Base-by-base conservation (phyloP, 2,329 filamentous ascomycete genomes). In the Colletotrichum tropicale region DNA sequence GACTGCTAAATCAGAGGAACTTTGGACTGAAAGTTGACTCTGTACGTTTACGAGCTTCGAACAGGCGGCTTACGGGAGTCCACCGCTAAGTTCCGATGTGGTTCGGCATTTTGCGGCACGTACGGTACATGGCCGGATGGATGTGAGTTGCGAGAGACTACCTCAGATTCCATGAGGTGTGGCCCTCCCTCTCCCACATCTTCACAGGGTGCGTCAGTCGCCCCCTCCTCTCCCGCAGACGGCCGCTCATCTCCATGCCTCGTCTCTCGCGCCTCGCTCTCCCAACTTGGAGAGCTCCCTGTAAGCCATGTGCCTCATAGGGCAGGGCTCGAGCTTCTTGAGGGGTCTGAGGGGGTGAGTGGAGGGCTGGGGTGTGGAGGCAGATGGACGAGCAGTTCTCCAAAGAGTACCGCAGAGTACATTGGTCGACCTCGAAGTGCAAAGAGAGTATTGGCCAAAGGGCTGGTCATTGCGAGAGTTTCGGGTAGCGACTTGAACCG, bases 401-500 rank as follows among this genome's bases (percentile, higher is more conserved):
- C 58, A 36, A 52, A 13, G 30, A 62, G 30, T 62, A 62, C 58
- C n/a, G n/a, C 30, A 36, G 58, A 52, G 43, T 52, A 52, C 43
- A 12, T 62, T 10, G 30, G 58, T 21, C n/a, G n/a, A 8, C 43
- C 43, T 52, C n/a, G 43, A 52, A 21, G 43, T 52, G 43, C 43
- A 52, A 21, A 52, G 43, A 52, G 43, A 52, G 18, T 48, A 48
- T n/a, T 48, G 18, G n/a, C 21, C 73, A 52, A n/a, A 48, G 2
- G 66, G 30, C 58, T 75, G 70, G 58, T 60, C 74, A 71, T 38
- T 65, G 74, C 74, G 21, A 73, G 32, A 74, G 74, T 76, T 69
- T 76, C 70, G 74, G 74, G 64, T 76, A 76, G 70, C 43, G 70
- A 76, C 56, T 75, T 64, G 69, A 68, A 43, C 70, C 64, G 67